These are phyloP conservation scores for Dictyostelium intermedium DNA, from an alignment of 78 protist species.

Conservation along the genomic window DNA sequence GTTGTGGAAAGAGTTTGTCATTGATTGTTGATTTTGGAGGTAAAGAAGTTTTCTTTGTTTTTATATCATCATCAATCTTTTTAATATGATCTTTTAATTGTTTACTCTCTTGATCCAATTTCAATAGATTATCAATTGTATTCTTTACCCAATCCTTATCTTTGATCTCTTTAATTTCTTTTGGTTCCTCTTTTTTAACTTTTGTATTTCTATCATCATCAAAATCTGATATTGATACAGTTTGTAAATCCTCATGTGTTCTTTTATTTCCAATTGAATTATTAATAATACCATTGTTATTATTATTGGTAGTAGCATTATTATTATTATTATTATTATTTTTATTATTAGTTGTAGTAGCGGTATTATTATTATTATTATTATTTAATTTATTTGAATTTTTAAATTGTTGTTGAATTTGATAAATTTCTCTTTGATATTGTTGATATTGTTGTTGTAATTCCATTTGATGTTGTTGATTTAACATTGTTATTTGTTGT, in stretches of 20 bases:
- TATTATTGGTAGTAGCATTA: too few species aligned
- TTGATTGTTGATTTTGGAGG: not conserved
- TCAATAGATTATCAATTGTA: not conserved
- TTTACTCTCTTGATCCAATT: not conserved
- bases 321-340: not conserved
- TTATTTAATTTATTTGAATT: not conserved
- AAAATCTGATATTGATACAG: not conserved
- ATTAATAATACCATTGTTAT: not conserved
- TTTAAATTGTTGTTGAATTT: constrained; percentile 3
- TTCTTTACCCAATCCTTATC: not conserved
- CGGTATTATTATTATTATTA: not conserved
- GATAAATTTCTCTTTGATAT: not conserved
- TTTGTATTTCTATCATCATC: not conserved
- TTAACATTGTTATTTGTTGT: not conserved
- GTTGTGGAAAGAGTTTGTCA: not conserved
- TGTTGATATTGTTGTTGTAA: not conserved
- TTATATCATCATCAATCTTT: not conserved
- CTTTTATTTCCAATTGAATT: not conserved
- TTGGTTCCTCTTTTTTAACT: not conserved
- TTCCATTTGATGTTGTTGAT: not conserved
- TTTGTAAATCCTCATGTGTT: not conserved
- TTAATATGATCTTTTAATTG: not conserved
- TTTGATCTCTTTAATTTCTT: not conserved
- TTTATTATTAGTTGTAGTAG: too few species aligned
- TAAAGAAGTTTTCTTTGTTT: not conserved